Conservation (phyloP, 768 basidiomycete genomes). For the Galerina sulciceps region DNA sequence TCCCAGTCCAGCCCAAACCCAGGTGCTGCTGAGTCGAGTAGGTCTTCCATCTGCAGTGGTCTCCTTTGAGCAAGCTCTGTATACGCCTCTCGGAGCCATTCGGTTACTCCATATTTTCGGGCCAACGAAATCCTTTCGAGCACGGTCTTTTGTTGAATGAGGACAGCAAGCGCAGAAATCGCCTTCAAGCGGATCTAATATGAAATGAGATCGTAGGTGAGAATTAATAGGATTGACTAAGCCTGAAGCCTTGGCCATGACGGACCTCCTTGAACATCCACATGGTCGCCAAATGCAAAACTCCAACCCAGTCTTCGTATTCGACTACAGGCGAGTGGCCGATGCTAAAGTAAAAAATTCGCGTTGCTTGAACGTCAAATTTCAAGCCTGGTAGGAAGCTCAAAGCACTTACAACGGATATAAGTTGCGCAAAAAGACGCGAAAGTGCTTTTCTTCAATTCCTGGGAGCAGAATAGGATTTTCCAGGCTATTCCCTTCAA, state of each 20-base stretch:
- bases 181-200: slow-evolving; percentile 7
- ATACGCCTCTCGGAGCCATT: slow-evolving; percentile 4
- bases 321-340: neutral
- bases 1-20: neutral
- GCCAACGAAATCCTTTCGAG: slow-evolving; percentile 1
- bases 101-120: neutral
- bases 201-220: neutral
- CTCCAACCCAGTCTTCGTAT: slow-evolving; percentile 10
- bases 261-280: slow-evolving; percentile 8
- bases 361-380: neutral
- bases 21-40: too few relatives aligned
- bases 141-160: neutral
- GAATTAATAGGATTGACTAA: neutral
- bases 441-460: too few relatives aligned
- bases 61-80: neutral
- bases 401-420: too few relatives aligned
- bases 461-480: too few relatives aligned
- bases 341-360: neutral
- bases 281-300: slow-evolving; percentile 8
- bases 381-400: too few relatives aligned
- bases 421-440: too few relatives aligned
- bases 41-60: neutral
- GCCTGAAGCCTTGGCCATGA: neutral
- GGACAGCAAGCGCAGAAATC: neutral
- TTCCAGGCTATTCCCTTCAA: neutral